Base-by-base conservation (phyloP, 1,139 yeast species). In the Lodderomyces parapsilosis region DNA sequence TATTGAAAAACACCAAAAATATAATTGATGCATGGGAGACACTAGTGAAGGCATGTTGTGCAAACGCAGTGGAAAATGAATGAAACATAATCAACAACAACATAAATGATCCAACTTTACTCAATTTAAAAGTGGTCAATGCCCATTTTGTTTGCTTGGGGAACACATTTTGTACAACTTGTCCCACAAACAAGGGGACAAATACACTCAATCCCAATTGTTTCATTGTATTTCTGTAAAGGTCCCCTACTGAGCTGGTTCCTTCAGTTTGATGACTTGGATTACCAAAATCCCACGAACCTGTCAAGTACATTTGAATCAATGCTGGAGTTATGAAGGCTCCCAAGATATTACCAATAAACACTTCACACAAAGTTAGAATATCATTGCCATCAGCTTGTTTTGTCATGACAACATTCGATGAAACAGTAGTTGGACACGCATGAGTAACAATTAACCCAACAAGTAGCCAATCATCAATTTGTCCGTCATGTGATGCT, bases 351-450 rank as follows among this genome's bases (percentile, higher is more conserved):
- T 90, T 89, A 2, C 96, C 96, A 36, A 89, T 75, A 46, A 88
- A 81, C 17, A 89, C 96, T 58, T 88, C 96, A 61, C 94, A 84
- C 11, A 88, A 68, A 18, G 96, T 84, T 44, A 89, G 66, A 20
- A 86, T 67, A 49, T 81, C 91, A 60, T 88, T 87, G 6, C 96
- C 96, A 53, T 83, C 82, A 0, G 95, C 91, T 45, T 74, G 75
- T 43, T 78, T 77, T n/a, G 97, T 89, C 96, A 89, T 88, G 22
- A 89, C 91, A 39, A 89, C 96, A 59, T 89, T 89, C 4, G 91
- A 89, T 0, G 93, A 81, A 15, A 89, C 95, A 0, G 96, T 89
- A 11, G 96, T 90, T 32, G 96, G 96, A 60, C 95, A 87, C 4
- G 93, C 78, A 38, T 87, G 87, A 2, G 95, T 86, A 38, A 88